These are phyloP conservation scores for Leccinum broughii DNA, from an alignment of 768 basidiomycete genomes.

Conservation along the genomic window DNA sequence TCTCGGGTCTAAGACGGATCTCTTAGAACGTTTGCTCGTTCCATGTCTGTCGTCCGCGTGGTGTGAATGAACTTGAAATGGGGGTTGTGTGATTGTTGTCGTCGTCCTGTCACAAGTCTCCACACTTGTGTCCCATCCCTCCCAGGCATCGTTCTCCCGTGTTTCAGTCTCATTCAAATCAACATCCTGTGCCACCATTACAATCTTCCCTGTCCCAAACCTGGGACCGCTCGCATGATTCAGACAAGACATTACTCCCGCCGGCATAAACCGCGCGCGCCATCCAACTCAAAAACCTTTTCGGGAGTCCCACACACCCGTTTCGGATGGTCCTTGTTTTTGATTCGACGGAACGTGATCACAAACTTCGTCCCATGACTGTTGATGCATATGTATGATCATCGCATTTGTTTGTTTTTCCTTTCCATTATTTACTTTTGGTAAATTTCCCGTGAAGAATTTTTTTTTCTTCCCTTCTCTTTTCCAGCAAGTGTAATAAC, in stretches of 20 bases:
- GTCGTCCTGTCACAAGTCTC: conserved; percentile 11
- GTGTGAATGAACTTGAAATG: conserved; percentile 10
- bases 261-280: conserved; percentile 11
- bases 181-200: conserved; percentile 3
- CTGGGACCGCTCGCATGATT: conserved; percentile 9
- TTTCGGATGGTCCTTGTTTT: conserved; percentile 13
- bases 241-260: conserved; percentile 14
- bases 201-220: conserved; percentile 6
- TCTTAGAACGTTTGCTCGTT: conserved; percentile 23
- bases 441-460: conserved; percentile 22
- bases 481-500: background rate
- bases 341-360: conserved; percentile 1
- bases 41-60: conserved; percentile 25
- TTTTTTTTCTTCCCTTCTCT: conserved; percentile 4
- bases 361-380: conserved; percentile 2
- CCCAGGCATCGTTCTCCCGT: conserved; percentile 16
- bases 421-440: conserved; percentile 17
- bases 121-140: conserved; percentile 22
- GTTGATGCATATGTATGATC: conserved; percentile 2
- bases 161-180: conserved; percentile 23
- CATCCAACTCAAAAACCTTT: background rate
- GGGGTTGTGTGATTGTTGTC: conserved; percentile 3
- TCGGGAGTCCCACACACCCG: conserved; percentile 1
- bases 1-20: conserved; percentile 35
- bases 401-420: conserved; percentile 13